Conservation (phyloP, 352 stramenopile species). For the Phytophthora tubulina region DNA sequence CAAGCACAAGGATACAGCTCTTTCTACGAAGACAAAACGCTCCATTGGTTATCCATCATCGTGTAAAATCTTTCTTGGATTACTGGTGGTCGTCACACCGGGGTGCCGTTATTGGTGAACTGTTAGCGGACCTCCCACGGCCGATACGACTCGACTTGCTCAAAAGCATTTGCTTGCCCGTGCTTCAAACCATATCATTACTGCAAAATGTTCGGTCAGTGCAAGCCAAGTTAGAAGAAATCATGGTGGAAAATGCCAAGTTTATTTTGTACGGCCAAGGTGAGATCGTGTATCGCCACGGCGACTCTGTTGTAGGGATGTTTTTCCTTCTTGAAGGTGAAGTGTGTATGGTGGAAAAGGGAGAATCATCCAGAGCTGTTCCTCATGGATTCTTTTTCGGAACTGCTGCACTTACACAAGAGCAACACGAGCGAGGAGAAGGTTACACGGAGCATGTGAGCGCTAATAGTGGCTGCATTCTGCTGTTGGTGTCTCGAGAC, state of each 20-base stretch:
- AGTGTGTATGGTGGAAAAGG: conserved; percentile 48
- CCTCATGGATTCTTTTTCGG: conserved; percentile 60
- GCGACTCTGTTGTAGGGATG: conserved; percentile 62
- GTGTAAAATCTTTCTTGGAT: conserved; percentile 70
- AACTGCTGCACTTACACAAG: conserved; percentile 42
- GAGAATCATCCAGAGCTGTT: conserved; percentile 34
- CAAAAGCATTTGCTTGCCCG: conserved; percentile 53
- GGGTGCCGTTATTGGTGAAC: conserved; percentile 54
- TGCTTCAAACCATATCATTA: conserved; percentile 54
- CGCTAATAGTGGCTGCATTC: conserved; percentile 62
- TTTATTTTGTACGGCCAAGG: conserved; percentile 71
- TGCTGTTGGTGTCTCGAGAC: conserved; percentile 60
- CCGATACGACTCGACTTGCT: conserved; percentile 60
- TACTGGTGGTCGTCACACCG: conserved; percentile 78
- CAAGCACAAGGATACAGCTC: conserved; percentile 58
- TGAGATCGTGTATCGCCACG: conserved; percentile 63
- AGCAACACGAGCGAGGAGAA: conserved; percentile 49
- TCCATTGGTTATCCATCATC: conserved; percentile 53
- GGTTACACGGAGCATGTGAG: conserved; percentile 65
- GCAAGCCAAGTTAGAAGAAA: conserved; percentile 46
- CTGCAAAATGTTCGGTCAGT: conserved; percentile 46
- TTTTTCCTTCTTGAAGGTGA: conserved; percentile 73
- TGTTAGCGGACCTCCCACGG: conserved; percentile 60
- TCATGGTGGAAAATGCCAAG: conserved; percentile 58
- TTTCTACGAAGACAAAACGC: conserved; percentile 66